Evolutionary conservation across 2,329 filamentous ascomycete genomes (phyloP), one percentile per base, ranked within the genome.

Genomic region (Trichoderma endophyticum): DNA sequence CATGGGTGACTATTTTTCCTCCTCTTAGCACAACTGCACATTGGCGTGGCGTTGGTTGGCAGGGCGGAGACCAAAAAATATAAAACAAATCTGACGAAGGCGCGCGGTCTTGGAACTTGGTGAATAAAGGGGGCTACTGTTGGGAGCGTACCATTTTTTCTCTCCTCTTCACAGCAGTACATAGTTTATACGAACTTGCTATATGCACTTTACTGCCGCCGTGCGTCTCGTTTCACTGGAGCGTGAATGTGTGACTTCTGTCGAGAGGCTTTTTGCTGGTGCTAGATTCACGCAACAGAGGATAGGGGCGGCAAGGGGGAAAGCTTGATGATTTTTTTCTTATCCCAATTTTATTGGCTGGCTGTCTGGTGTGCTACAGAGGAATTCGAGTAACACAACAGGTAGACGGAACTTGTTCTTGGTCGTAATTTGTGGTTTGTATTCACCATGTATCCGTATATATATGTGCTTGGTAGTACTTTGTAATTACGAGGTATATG

Each of bases 1-100:
- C 26, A 69, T 57, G 39, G 66, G 9, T 54, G 26, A 61, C 54
- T 24, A 54, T 61, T 66, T 66, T 30, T 48, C 63, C 36, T 61
- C 43, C 36, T 39, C 54, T 65, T 61, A 39, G 70, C 62, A 61
- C 62, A 71, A 71, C 39, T 71, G 54, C 70, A 66, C 70, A 67
- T 66, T 61, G 63, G 70, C 70, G 62, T 56, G 70, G 70, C 70
- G 70, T 72, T 72, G 57, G 64, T 61, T 61, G 64, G 70, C 57
- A 68, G 43, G 57, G 64, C 56, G 70, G 70, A 68, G 26, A 63
- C 39, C 5, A 68, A 56, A 68, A 68, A 57, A 61, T 43, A 63
- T 30, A 57, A 68, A 43, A 39, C 26, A 62, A 48, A 62, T 18
- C 9, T 54, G 57, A 69, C 36, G 66, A 54, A 36, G 57, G 66